Conservation (phyloP, 495 filamentous ascomycete species). For the Aspergillus avenaceus region DNA sequence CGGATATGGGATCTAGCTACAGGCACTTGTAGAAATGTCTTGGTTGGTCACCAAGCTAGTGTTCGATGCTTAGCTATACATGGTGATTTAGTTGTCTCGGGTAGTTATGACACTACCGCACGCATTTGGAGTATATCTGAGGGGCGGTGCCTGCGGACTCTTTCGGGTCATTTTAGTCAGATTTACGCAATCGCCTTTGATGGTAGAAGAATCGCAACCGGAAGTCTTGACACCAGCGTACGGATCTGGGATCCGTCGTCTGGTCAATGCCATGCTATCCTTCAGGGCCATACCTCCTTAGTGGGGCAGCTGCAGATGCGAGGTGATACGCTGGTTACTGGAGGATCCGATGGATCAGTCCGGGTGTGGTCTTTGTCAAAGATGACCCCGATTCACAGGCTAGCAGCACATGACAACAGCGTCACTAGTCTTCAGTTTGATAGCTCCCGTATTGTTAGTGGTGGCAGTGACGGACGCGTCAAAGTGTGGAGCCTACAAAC, state of each 20-base stretch:
- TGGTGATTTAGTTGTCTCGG: conserved; percentile 91
- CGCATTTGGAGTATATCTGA: conserved; percentile 97
- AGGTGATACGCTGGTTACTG: conserved; percentile 89
- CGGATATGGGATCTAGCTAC: conserved; percentile 91
- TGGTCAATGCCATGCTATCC: conserved; percentile 82
- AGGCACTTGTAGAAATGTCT: conserved; percentile 83
- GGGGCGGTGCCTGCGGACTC: conserved; percentile 81
- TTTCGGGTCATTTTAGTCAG: conserved; percentile 96
- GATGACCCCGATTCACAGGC: conserved; percentile 83
- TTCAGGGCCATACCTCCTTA: conserved; percentile 94
- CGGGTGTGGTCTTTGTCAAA: conserved; percentile 90
- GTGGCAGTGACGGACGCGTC: conserved; percentile 91
- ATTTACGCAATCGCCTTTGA: conserved; percentile 99
- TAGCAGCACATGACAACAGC: conserved; percentile 97
- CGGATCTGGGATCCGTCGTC: conserved; percentile 92
- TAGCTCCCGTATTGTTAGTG: conserved; percentile 87
- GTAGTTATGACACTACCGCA: conserved; percentile 95
- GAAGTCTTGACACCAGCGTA: conserved; percentile 94
- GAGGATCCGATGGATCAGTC: conserved; percentile 92
- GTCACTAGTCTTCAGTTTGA: conserved; percentile 98
- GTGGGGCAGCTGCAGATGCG: conserved; percentile 98
- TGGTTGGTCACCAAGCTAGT: conserved; percentile 94
- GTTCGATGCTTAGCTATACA: conserved; percentile 94
- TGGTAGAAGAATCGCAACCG: conserved; percentile 87
- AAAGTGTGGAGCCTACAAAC: conserved; percentile 96